Evolutionary conservation across 106 monocot genomes (phyloP), one percentile per base, ranked within the genome.

Genomic region (Gastrodia elata): DNA sequence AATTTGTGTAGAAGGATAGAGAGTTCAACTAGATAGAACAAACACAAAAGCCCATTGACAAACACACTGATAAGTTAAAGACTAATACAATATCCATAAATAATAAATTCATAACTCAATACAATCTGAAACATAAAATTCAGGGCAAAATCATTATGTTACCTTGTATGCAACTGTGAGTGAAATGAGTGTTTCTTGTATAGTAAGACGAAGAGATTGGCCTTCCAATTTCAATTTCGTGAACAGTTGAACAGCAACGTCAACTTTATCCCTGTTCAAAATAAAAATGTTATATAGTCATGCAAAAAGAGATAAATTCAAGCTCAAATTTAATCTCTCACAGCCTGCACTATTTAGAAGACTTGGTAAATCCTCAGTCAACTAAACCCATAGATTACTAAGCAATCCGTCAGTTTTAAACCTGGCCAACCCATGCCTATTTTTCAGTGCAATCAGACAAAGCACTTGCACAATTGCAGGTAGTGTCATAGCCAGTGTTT

Each of bases 111-210:
- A 11, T 14, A 32, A 2, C 61, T 61, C 32, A 13, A 26, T 61
- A 61, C 18, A 52, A 11, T 37, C 16, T 67, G 18, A 67, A 67
- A 67, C 8, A 67, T 6, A 67, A 67, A 36, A 9, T 37, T 18
- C 5, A 6, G n/a, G 0, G 1, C 2, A 65, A 34, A 16, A 48
- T 67, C 16, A 67, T n/a, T 36, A 25, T n/a, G 38, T 0, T 78
- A 98, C 97, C 88, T 98, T 93, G 52, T 98, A 98, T 64, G 97
- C 90, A 22, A 76, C 33, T 46, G 85, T 86, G 80, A 98, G 88
- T 22, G 97, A 88, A 78, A 75, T 88, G 44, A 84, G 82, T 71
- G 93, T 76, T 78, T 93, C 97, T 70, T 91, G 92, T 74, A 98
- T 87, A 18, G 91, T 82, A 52, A 88, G 83, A 74, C 88, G 90